Base-by-base conservation (phyloP, 108 stramenopile genomes). In the Chaetoceros muelleri region DNA sequence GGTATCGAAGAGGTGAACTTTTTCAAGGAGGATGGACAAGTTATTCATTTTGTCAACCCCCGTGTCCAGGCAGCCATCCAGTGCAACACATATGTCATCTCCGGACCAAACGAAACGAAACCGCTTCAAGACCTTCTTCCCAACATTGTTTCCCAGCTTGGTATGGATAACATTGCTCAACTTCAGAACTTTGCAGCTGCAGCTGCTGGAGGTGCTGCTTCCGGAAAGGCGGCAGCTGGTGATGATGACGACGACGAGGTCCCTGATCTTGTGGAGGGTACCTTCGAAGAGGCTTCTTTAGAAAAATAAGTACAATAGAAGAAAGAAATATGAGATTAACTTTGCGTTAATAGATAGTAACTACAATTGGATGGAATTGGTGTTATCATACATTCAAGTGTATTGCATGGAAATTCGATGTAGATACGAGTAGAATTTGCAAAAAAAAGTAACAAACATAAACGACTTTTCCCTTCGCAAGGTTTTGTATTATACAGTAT, bases 1-100 rank as follows among this genome's bases (percentile, higher is more conserved):
- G 96, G 94, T 60, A 96, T 98, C 60, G 95, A 96, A 64, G 98
- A 98, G 67, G 96, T 97, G 52, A 97, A 98, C 67, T 83, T 98
- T 65, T 98, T 98, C 84, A 95, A 93, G 81, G 88, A 95, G 29
- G 95, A 97, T 61, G 94, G 95, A 53, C 91, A 94, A 62, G 96
- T 98, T 21, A 94, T 96, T 70, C 95, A 96, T 68, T 97, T 98
- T 58, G 70, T 76, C 44, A 92, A 92, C 64, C 95, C 95, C 52
- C 89, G 90, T 78, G 95, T 98, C 50, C 96, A 98, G 60, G 95
- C 95, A 30, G 82, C 93, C 34, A 94, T 98, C 55, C 80, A 70
- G 30, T 93, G 96, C 63, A 98, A 98, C 75, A 98, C 96, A 18
- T 98, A 93, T 87, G 92, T 97, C 61, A 85, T 98, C 30, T 85